Evolutionary conservation across 164 flowering plant species (phyloP), one percentile per base, ranked within the genome.

Genomic region (Aristolochia fimbriata): DNA sequence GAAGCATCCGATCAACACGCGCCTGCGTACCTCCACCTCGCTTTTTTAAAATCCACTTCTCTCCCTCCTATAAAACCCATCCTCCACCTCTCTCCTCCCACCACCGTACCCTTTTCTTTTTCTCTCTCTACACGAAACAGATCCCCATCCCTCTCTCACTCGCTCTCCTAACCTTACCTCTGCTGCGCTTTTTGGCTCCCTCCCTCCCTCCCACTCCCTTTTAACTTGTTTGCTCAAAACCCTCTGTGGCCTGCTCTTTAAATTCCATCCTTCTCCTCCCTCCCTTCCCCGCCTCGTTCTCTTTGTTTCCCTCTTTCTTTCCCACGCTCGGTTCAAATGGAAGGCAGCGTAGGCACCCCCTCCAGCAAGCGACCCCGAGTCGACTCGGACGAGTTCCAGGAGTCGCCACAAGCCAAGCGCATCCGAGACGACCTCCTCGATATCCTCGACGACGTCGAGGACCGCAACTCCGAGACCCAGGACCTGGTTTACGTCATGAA

Each of bases 401-500:
- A 76, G 59, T 76, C 67, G 31, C 71, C 78, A 2, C 84, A 76
- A 63, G 83, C 76, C 20, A 83, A 87, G 64, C 60, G 77, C 15
- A 57, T 87, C 55, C 62, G 80, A n/a, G 76, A 77, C 6, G 77
- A 79, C 48, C 74, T 84, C 21, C 71, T 87, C 1, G 77, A 57
- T 2, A 63, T 78, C 13, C 69, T 82, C 17, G 84, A 81, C 31
- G 89, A 78, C 46, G 56, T 77, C 12, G 87, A 82, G 19, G 73
- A 57, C 58, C 57, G 54, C 49, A 59, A 61, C 17, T 57, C 74
- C 1, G 57, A 58, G 8, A 52, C 52, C 33, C 73, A 63, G 21
- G 96, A 80, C 27, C 83, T 88, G 0, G 90, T 64, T 23, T 78
- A 82, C 0, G 79, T 85, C 1, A 85, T 88, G 76, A 82, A 63